Base-by-base conservation (phyloP, 2,329 filamentous ascomycete species). In the Keithomyces neogunnii region DNA sequence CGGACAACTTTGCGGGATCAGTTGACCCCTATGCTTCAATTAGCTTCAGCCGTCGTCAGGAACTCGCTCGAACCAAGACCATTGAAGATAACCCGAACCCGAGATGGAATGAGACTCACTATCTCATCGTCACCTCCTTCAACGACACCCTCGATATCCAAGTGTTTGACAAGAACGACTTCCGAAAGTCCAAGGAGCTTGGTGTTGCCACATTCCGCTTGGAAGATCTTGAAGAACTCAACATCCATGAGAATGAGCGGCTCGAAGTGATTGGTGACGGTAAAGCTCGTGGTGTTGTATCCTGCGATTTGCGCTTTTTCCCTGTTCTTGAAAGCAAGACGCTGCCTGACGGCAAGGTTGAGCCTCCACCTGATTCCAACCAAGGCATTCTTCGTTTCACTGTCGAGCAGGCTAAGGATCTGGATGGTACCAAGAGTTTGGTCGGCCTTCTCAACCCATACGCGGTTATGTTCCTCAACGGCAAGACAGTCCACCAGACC, bases 31-130 rank as follows among this genome's bases (percentile, higher is more conserved):
- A 97, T 60, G 84, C 86, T 1, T 80, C 85, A 11, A 76, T 97
- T 46, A 92, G 89, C 6, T 77, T 99, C 64, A 96, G 96, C 70
- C 83, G 84, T 59, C 84, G 92, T 48, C 78, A 82, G 51, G 82
- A 88, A 52, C 80, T 99, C 48, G 93, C 88, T 38, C 85, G 87
- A 61, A 99, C 93, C 44, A 96, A 97, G 77, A 88, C 84, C 2
- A 73, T 96, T 55, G 81, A 85, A 54, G 89, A 96, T 63, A 93
- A 86, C 51, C 74, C 85, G 48, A 95, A 89, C 63, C 93, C 93
- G 5, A 82, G 86, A 60, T 99, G 93, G 93, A 95, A 93, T 62
- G 92, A 99, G 71, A 99, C 93, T 0, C 84, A 96, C 64, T 96
- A 96, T 66, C 82, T 97, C 60, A 93, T 99, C 57, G 78, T 99